Percentiles rank a stretch among this genome's conserved stretches.
phyloP scores from a whole-genome alignment of 768 basidiomycete species.

The Psilocybe tampanensis region DNA sequence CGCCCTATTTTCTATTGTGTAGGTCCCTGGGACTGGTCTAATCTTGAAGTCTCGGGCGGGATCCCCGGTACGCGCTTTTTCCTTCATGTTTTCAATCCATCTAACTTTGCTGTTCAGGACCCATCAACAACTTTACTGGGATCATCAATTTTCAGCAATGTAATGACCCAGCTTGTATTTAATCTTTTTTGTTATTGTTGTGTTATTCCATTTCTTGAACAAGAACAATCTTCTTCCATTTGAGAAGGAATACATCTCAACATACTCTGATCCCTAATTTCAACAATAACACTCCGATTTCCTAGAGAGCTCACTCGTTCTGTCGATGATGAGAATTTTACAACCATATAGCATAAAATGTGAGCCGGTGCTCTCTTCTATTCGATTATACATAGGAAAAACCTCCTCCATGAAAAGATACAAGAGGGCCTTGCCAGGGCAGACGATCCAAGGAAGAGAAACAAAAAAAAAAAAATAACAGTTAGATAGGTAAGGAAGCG shows the following conservation, averaged over 20 bases:
- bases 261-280: too few species aligned
- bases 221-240: too few species aligned
- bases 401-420: constrained; percentile 33
- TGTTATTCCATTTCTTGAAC: too few species aligned
- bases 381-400: constrained; percentile 42
- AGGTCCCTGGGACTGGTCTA: constrained; percentile 29
- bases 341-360: constrained; percentile 12
- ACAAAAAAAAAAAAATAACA: constrained; percentile 36
- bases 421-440: constrained; percentile 33
- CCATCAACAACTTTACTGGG: constrained; percentile 35
- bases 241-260: too few species aligned
- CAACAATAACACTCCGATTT: too few species aligned
- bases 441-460: constrained; percentile 28
- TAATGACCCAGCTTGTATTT: constrained; percentile 1
- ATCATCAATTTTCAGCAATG: constrained; percentile 33
- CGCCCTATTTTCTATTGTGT: neutral
- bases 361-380: constrained; percentile 42
- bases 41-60: constrained; percentile 24
- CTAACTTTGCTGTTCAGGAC: constrained; percentile 25
- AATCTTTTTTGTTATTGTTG: too few species aligned
- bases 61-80: constrained; percentile 18
- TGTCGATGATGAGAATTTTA: neutral
- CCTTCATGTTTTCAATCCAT: neutral
- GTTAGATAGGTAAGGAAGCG: constrained; percentile 30
- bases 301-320: neutral